Conservation (phyloP, 73 alveolate genomes). For the Stentor roeselii region DNA sequence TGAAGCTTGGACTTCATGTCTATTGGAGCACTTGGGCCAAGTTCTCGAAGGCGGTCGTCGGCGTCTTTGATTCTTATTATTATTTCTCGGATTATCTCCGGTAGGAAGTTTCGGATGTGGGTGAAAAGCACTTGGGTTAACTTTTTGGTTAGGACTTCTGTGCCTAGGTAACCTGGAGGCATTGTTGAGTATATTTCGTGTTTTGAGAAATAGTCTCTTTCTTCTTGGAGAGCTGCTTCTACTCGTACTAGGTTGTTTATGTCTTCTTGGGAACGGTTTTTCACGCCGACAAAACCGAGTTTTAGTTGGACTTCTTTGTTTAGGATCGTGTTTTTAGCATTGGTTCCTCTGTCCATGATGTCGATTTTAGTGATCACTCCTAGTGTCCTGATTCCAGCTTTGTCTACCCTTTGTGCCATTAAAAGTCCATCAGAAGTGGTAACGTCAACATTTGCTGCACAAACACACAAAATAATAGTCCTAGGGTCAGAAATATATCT, state of each 20-base stretch:
- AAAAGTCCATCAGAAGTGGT: slow-evolving; percentile 68
- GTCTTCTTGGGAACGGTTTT: slow-evolving; percentile 77
- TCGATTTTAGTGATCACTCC: slow-evolving; percentile 74
- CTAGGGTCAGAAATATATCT: slow-evolving; percentile 75
- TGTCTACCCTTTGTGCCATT: slow-evolving; percentile 63
- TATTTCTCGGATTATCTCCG: slow-evolving; percentile 77
- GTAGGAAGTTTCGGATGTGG: slow-evolving; percentile 64
- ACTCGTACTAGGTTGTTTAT: slow-evolving; percentile 66
- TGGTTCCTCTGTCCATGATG: slow-evolving; percentile 80
- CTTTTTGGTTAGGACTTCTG: slow-evolving; percentile 52
- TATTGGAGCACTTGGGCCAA: slow-evolving; percentile 86
- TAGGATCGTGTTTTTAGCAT: slow-evolving; percentile 68
- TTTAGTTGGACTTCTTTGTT: slow-evolving; percentile 78
- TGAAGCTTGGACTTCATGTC: slow-evolving; percentile 80
- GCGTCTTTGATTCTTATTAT: slow-evolving; percentile 56
- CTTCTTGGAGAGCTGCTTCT: slow-evolving; percentile 47
- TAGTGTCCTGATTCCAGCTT: slow-evolving; percentile 61
- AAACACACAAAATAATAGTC: slow-evolving; percentile 75
- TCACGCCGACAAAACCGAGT: slow-evolving; percentile 87
- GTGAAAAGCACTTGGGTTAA: slow-evolving; percentile 44
- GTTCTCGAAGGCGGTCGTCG: slow-evolving; percentile 69
- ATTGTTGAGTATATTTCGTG: slow-evolving; percentile 58
- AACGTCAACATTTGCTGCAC: slow-evolving; percentile 74
- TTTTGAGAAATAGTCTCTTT: slow-evolving; percentile 42
- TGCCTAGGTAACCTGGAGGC: slow-evolving; percentile 61